Evolutionary conservation across 2,329 filamentous ascomycete species (phyloP).

Genomic region (Alternaria arborescens): DNA sequence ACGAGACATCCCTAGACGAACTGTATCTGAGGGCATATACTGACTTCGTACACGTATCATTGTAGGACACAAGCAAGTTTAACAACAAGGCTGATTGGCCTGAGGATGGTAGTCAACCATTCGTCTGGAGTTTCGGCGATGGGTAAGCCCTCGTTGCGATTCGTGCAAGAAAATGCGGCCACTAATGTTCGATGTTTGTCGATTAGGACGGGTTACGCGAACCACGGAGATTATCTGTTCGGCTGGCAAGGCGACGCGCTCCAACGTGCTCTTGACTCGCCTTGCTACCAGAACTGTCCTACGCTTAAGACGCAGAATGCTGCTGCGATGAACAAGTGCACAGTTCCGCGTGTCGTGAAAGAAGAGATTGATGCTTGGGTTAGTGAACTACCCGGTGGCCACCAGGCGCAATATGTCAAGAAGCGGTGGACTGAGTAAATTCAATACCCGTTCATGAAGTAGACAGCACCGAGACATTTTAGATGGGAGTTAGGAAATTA

Average conservation of each 20-base stretch:
- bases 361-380: slow-evolving; percentile 57
- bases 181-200: neutral
- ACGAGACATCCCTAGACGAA: too few species aligned
- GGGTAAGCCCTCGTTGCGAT: slow-evolving; percentile 26
- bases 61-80: slow-evolving; percentile 47
- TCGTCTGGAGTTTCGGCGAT: slow-evolving; percentile 48
- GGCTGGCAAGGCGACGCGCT: slow-evolving; percentile 61
- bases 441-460: neutral
- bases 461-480: neutral
- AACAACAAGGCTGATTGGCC: slow-evolving; percentile 37
- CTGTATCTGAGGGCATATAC: too few species aligned
- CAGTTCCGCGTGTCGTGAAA: slow-evolving; percentile 55
- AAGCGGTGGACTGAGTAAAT: slow-evolving; percentile 19
- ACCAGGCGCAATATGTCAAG: slow-evolving; percentile 27
- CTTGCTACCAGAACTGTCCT: slow-evolving; percentile 49
- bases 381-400: slow-evolving; percentile 25
- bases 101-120: slow-evolving; percentile 43
- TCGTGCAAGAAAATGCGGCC: neutral
- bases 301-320: slow-evolving; percentile 58
- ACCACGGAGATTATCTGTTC: slow-evolving; percentile 63
- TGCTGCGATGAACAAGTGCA: slow-evolving; percentile 59
- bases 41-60: too few species aligned
- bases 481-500: neutral
- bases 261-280: slow-evolving; percentile 52
- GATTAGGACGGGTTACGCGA: slow-evolving; percentile 55